phyloP scores from a whole-genome alignment of 1,284 basidiomycete species.

The Golubevia sp. region DNA sequence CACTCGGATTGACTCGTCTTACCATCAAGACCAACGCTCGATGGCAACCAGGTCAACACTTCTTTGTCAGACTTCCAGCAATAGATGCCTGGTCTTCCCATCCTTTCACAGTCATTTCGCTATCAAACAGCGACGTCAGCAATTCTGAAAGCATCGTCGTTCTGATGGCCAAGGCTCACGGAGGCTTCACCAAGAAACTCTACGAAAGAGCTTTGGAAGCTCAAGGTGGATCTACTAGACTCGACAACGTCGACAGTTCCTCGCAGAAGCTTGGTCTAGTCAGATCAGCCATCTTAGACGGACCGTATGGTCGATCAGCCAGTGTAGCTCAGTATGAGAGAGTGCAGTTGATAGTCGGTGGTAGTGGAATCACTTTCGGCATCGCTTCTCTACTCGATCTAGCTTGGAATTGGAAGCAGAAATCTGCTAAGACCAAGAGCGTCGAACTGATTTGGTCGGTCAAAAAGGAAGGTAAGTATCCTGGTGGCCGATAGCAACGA shows the following conservation, averaged over 20 bases:
- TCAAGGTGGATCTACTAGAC: not conserved
- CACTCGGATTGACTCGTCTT: slow-evolving; percentile 22
- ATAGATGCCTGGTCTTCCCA: slow-evolving; percentile 29
- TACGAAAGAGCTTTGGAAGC: slow-evolving; percentile 1
- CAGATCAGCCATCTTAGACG: slow-evolving; percentile 31
- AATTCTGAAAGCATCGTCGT: slow-evolving; percentile 25
- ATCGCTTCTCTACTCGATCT: slow-evolving; percentile 27
- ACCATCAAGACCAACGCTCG: slow-evolving; percentile 30
- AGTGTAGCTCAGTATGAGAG: slow-evolving; percentile 15
- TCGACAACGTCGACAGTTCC: not conserved
- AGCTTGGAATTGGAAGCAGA: slow-evolving; percentile 26
- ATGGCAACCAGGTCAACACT: slow-evolving; percentile 49
- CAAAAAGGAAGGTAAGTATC: too few relatives aligned
- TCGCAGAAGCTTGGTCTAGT: not conserved
- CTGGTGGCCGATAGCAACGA: too few relatives aligned
- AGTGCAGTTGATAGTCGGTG: slow-evolving; percentile 30
- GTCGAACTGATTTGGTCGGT: slow-evolving; percentile 27
- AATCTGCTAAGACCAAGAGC: slow-evolving; percentile 7
- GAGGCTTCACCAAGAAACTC: slow-evolving; percentile 24
- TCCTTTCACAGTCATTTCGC: slow-evolving; percentile 49
- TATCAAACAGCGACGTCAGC: slow-evolving; percentile 13
- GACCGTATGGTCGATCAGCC: slow-evolving; percentile 33
- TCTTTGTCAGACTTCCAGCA: slow-evolving; percentile 46
- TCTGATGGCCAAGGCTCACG: slow-evolving; percentile 26
- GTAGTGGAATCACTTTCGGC: slow-evolving; percentile 37